A percentile compares a stretch with the other conserved stretches of the same genome.
Conservation (phyloP, 805 yeast genomes). For the Komagataella pastoris region DNA sequence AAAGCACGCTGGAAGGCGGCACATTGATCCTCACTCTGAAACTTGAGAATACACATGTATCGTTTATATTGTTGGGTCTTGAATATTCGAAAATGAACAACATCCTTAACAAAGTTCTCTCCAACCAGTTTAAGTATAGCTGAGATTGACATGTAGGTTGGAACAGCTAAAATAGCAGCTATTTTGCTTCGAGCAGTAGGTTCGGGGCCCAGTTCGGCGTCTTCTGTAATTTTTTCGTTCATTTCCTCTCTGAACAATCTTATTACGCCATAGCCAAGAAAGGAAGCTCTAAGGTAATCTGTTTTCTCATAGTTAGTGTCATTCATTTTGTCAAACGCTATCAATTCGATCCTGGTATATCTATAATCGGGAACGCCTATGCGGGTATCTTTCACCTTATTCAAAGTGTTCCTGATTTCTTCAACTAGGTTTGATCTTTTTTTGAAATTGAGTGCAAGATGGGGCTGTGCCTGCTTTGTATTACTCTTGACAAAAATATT, state of each 20-base stretch:
- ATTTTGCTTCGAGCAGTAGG: slow-evolving; percentile 46
- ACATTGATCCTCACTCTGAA: slow-evolving; percentile 41
- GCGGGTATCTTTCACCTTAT: slow-evolving; percentile 1
- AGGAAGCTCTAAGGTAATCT: slow-evolving; percentile 44
- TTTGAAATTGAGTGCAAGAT: not conserved
- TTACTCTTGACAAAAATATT: slow-evolving; percentile 3
- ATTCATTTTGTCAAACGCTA: slow-evolving; percentile 14
- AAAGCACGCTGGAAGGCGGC: slow-evolving; percentile 49
- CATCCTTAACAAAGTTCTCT: slow-evolving; percentile 33
- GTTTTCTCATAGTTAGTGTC: slow-evolving; percentile 3
- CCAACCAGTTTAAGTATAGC: slow-evolving; percentile 78
- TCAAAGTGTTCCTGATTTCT: slow-evolving; percentile 5
- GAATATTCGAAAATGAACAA: slow-evolving; percentile 64
- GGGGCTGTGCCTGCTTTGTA: not conserved
- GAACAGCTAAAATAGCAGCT: slow-evolving; percentile 74
- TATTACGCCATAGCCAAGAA: slow-evolving; percentile 64
- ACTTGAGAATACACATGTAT: slow-evolving; percentile 69
- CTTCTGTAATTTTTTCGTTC: slow-evolving; percentile 8
- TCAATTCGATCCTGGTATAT: slow-evolving; percentile 19
- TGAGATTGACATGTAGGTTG: slow-evolving; percentile 76
- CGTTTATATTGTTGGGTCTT: slow-evolving; percentile 54
- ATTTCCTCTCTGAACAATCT: slow-evolving; percentile 48
- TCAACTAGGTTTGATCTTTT: not conserved
- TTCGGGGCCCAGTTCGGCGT: slow-evolving; percentile 3
- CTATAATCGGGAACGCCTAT: slow-evolving; percentile 16